A percentile compares a stretch with the other conserved stretches of the same genome.
phyloP scores from a whole-genome alignment of 805 yeast genomes.

The Tetrapisispora taiwanensis region DNA sequence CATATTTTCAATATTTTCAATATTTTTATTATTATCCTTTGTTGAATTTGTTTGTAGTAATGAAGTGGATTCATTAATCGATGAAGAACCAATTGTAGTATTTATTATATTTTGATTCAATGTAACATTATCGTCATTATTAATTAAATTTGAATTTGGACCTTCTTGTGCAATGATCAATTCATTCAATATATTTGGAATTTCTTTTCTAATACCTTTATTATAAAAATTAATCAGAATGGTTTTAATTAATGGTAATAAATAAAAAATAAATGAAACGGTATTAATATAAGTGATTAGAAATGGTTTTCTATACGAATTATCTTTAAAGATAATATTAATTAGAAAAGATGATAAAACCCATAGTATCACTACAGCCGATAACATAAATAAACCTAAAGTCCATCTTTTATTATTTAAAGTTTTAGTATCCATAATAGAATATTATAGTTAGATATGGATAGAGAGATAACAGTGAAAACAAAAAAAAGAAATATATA shows the following conservation, averaged over 20 bases:
- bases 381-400: constrained; percentile 62
- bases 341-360: constrained; percentile 81
- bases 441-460: too few relatives aligned
- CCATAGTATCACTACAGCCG: constrained; percentile 79
- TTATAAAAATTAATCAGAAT: constrained; percentile 27
- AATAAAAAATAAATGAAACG: constrained; percentile 67
- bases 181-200: constrained; percentile 20
- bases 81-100: neutral
- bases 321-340: constrained; percentile 61
- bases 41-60: neutral
- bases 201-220: constrained; percentile 25
- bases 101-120: too few relatives aligned
- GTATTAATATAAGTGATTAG: constrained; percentile 89
- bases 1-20: neutral
- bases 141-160: neutral
- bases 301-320: constrained; percentile 76
- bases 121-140: too few relatives aligned
- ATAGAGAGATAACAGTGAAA: too few relatives aligned
- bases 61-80: neutral
- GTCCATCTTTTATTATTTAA: constrained; percentile 42
- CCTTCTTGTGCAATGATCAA: constrained; percentile 27
- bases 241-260: constrained; percentile 39
- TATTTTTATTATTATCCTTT: neutral
- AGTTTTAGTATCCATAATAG: constrained; percentile 4
- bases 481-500: too few relatives aligned